Conservation (phyloP, 208 protist species). For the Naegleria gruberi region DNA sequence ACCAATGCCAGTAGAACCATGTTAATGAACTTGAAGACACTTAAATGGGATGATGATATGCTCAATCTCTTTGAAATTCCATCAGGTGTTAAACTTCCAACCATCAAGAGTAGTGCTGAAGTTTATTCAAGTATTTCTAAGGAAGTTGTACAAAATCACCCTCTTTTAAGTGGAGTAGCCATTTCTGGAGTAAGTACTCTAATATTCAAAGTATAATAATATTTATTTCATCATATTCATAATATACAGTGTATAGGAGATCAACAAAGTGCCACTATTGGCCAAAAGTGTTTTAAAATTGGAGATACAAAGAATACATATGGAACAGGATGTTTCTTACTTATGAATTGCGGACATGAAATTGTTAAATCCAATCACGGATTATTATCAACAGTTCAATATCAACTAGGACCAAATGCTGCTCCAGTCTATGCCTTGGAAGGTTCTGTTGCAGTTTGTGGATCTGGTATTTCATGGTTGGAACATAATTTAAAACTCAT, state of each 20-base stretch:
- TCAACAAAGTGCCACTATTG: constrained; percentile 91
- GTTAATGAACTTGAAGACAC: constrained; percentile 89
- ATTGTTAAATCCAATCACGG: constrained; percentile 70
- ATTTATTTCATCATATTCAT: constrained; percentile 12
- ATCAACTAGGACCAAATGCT: constrained; percentile 63
- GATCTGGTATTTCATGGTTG: constrained; percentile 83
- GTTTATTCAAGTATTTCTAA: constrained; percentile 41
- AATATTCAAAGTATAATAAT: neutral
- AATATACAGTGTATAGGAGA: constrained; percentile 79
- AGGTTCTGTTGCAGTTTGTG: constrained; percentile 74
- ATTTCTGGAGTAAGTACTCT: constrained; percentile 15
- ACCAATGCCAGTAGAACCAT: constrained; percentile 94
- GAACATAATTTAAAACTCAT: constrained; percentile 80
- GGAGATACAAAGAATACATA: constrained; percentile 93
- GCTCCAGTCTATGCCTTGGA: constrained; percentile 22
- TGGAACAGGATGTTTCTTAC: constrained; percentile 96
- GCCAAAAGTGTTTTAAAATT: constrained; percentile 76
- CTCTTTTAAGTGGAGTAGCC: neutral
- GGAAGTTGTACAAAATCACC: neutral
- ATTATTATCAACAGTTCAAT: constrained; percentile 88
- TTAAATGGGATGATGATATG: constrained; percentile 74
- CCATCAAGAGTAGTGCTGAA: constrained; percentile 76
- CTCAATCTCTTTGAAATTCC: constrained; percentile 69
- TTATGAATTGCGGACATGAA: constrained; percentile 87
- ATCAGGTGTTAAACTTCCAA: constrained; percentile 59